These are phyloP conservation scores for Boletus vermiculosoides DNA, from an alignment of 768 basidiomycete species.

Conservation along the genomic window DNA sequence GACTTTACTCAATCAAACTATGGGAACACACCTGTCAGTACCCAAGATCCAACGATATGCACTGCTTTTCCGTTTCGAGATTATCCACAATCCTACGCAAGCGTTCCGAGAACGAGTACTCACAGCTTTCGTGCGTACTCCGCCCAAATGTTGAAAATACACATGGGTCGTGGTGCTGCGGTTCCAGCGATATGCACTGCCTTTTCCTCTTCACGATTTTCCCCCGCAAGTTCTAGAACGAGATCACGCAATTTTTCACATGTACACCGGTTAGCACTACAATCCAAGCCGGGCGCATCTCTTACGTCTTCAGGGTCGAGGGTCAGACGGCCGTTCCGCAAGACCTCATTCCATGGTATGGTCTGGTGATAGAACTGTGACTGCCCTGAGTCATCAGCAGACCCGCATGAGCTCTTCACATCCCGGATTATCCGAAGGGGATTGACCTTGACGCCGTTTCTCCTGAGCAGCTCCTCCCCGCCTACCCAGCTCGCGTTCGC, in stretches of 20 bases:
- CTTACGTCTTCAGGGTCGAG: not conserved
- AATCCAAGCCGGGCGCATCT: not conserved
- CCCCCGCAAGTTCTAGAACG: too few species aligned
- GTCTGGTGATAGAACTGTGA: not conserved
- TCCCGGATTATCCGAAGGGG: slow-evolving; percentile 44
- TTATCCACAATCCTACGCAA: too few species aligned
- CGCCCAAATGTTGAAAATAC: not conserved
- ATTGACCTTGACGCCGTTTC: slow-evolving; percentile 54
- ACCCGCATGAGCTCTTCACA: slow-evolving; percentile 51
- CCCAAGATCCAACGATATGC: not conserved
- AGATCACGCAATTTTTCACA: too few species aligned
- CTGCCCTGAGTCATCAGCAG: not conserved
- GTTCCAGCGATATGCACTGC: too few species aligned
- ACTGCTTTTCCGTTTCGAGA: not conserved
- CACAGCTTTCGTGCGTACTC: not conserved
- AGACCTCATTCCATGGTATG: not conserved
- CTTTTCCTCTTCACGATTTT: too few species aligned
- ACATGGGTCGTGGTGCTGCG: too few species aligned
- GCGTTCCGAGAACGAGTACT: not conserved
- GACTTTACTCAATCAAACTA: too few species aligned
- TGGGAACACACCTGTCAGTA: too few species aligned
- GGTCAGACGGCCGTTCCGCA: not conserved
- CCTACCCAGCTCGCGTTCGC: slow-evolving; percentile 57
- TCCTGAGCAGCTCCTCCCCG: slow-evolving; percentile 51
- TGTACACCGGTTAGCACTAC: not conserved